A percentile compares a stretch with the other conserved stretches of the same genome.
These are phyloP conservation scores for Exophiala spinifera DNA, from an alignment of 2,329 filamentous ascomycete species.

Conservation along the genomic window DNA sequence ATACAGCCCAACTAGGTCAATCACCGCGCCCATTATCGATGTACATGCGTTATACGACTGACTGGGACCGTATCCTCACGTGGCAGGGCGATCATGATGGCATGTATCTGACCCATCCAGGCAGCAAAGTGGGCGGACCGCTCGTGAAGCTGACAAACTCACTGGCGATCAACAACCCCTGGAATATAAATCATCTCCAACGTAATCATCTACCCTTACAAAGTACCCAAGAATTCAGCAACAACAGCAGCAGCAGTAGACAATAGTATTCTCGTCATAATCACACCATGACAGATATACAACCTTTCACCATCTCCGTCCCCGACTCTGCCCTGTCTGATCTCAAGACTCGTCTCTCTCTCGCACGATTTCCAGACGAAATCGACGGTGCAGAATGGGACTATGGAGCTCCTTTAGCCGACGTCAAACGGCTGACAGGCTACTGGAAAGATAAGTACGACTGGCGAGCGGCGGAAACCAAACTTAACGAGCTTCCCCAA, in stretches of 20 bases:
- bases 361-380: constrained; percentile 57
- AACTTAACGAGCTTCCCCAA: constrained; percentile 60
- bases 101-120: background rate
- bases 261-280: too few relatives aligned
- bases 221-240: too few relatives aligned
- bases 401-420: constrained; percentile 58
- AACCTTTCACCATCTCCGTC: constrained; percentile 51
- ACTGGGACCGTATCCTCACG: background rate
- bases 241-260: too few relatives aligned
- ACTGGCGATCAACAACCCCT: background rate
- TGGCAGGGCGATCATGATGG: background rate
- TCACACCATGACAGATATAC: constrained; percentile 13
- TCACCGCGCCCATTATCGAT: too few relatives aligned
- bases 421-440: constrained; percentile 57
- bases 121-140: background rate
- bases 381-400: constrained; percentile 52
- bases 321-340: constrained; percentile 48
- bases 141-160: background rate
- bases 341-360: constrained; percentile 56
- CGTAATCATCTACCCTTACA: too few relatives aligned
- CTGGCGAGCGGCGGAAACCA: constrained; percentile 59
- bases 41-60: too few relatives aligned
- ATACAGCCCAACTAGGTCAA: too few relatives aligned
- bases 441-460: constrained; percentile 59
- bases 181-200: too few relatives aligned